phyloP scores from a whole-genome alignment of 164 flowering plant genomes.

The Sextonia rubra region DNA sequence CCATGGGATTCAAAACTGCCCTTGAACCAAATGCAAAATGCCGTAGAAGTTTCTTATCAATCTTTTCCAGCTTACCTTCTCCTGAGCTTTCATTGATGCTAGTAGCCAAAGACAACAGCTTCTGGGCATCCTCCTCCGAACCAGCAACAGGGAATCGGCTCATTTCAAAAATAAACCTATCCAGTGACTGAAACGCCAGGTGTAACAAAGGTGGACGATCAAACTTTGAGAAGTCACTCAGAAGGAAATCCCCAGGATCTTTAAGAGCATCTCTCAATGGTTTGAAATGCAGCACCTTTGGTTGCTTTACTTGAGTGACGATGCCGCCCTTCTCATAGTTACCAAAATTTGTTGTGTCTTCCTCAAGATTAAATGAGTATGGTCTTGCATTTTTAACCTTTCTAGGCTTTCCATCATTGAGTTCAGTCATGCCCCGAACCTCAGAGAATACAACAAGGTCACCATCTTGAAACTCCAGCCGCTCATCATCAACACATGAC shows the following conservation, averaged over 20 bases:
- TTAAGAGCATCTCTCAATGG: conserved; percentile 58
- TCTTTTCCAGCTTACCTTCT: conserved; percentile 50
- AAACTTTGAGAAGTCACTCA: conserved; percentile 82
- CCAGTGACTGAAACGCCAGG: conserved; percentile 78
- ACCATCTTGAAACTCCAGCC: conserved; percentile 89
- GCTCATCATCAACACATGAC: conserved; percentile 83
- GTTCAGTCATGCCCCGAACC: conserved; percentile 78
- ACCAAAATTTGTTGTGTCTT: conserved; percentile 69
- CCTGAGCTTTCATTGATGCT: conserved; percentile 46
- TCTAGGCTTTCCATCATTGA: conserved; percentile 82
- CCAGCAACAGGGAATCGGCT: conserved; percentile 79
- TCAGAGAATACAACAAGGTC: conserved; percentile 91
- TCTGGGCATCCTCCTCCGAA: conserved; percentile 76
- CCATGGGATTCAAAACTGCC: conserved; percentile 90
- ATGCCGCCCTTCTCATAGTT: conserved; percentile 74
- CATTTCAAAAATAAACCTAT: conserved; percentile 48
- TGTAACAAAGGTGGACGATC: conserved; percentile 79
- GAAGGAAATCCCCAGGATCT: conserved; percentile 82
- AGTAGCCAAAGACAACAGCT: conserved; percentile 43
- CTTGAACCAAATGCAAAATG: conserved; percentile 77
- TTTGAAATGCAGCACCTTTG: conserved; percentile 70
- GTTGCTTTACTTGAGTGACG: conserved; percentile 84
- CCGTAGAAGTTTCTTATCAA: conserved; percentile 53
- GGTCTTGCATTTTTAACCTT: conserved; percentile 66
- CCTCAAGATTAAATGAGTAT: conserved; percentile 69